Base-by-base conservation (phyloP, 192 early-diverging fungal species). In the Backusella mclennaniae region DNA sequence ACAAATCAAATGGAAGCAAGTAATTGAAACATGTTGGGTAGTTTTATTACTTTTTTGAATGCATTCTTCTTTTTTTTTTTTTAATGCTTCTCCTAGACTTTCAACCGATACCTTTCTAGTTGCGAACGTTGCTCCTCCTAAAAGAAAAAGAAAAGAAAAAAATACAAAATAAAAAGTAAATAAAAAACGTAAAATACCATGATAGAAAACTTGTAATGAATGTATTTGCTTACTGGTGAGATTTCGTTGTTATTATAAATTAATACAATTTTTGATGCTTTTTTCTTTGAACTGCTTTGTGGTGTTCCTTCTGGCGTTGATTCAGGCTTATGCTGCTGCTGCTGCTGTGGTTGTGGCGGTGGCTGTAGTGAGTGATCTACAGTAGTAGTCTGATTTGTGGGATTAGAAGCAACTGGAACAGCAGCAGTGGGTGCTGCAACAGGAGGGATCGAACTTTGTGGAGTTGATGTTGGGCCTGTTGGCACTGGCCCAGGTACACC, bases 231-330 rank as follows among this genome's bases (percentile, higher is more conserved):
- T 85, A 89, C 88, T 80, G 85, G 81, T 66, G 88, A 89, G 3
- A 87, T 73, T 69, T 87, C 85, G 35, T 82, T 84, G 53, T 89
- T 78, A 31, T 78, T 79, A 35, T 86, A 86, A 41, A 89, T 73
- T 23, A 87, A 70, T 35, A 85, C 74, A 35, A 80, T 79, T 49
- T 85, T 85, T 39, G 70, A 41, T 53, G 73, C 41, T 72, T 76
- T 74, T 52, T 79, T 49, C 53, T 73, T 63, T 41, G 36, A 29
- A 5, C 36, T 44, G 15, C 67, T 26, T 12, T 59, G 56, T 12
- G 56, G 23, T 21, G 23, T 3, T 26, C 44, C 71, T 41, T 49
- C 52, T 6, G 35, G n/a, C 35, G 21, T 56, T 35, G 77, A 12
- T 1, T 69, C 63, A n/a, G 56, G 9, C 19, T 14, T 29, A 23